Base-by-base conservation (phyloP, 2,329 filamentous ascomycete genomes). In the Elsinoe australis region DNA sequence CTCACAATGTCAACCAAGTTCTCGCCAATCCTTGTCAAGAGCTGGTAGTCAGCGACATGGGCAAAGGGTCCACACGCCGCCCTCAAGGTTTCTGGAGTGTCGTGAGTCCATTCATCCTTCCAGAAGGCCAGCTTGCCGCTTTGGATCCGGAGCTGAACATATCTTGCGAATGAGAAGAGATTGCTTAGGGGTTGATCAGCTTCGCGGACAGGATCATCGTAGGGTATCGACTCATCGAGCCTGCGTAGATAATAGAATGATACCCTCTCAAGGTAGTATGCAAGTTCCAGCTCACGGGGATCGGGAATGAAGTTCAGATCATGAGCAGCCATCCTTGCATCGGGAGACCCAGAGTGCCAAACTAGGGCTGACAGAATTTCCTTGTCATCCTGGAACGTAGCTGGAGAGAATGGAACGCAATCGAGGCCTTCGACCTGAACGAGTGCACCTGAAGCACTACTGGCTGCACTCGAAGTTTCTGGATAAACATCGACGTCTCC, bases 1-100 rank as follows among this genome's bases (percentile, higher is more conserved):
- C 59, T 56, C 8, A 72, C 55, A 1, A 65, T 58, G 10, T 57
- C 51, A 2, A 62, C 54, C 12, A 72, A 52, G 19, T 61, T 56
- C 31, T 67, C 61, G 1, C 67, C 61, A n/a, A 59, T 55, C 36
- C 18, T 22, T 26, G 12, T 22, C 36, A 41, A 14, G 15, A 41
- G 18, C 17, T 22, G 10, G 22, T 35, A 35, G 17, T 35, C 33
- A 17, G 12, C 33, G 17, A 35, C 33, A 15, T 35, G 2, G 3
- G 17, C n/a, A 18, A 35, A 35, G 17, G 33, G 33, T 18, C 33
- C 17, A 35, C 12, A 14, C 9, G 33, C 33, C 3, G 33, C 33
- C 3, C 9, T n/a, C 9, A 35, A 15, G 17, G 33, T 35, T 35
- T 35, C 33, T 14, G 8, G 12, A 35, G 33, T 15, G 17, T 35